Conservation (phyloP, 495 filamentous ascomycete genomes). For the Podospora fimiseda region DNA sequence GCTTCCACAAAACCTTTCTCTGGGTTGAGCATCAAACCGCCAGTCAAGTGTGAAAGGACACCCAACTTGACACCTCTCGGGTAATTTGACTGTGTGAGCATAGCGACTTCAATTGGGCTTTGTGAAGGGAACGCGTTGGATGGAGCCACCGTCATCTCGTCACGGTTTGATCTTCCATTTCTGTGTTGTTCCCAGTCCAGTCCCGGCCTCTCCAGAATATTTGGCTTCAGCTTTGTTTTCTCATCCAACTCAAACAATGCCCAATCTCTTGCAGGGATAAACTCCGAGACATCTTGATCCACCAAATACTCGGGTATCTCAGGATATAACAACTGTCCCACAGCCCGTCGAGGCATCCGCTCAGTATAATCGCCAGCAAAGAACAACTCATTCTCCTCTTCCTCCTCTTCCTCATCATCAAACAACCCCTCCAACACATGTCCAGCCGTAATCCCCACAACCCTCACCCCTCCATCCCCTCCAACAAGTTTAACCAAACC, state of each 20-base stretch:
- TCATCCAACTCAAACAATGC: constrained; percentile 11
- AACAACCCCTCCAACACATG: constrained; percentile 11
- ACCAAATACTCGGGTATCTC: background rate
- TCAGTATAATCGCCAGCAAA: background rate
- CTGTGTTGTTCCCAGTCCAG: background rate
- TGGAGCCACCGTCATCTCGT: constrained; percentile 2
- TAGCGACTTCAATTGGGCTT: constrained; percentile 7
- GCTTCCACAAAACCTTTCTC: constrained; percentile 8
- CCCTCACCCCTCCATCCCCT: constrained; percentile 5
- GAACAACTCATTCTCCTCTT: background rate
- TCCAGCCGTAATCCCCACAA: constrained; percentile 18
- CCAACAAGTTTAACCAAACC: constrained; percentile 15
- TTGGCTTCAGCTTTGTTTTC: constrained; percentile 9
- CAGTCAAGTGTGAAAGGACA: constrained; percentile 10
- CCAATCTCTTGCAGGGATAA: constrained; percentile 8
- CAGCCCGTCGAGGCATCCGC: background rate
- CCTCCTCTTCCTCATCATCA: background rate
- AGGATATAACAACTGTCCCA: constrained; percentile 7
- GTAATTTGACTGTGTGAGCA: background rate
- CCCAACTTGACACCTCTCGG: constrained; percentile 1
- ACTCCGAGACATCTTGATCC: background rate
- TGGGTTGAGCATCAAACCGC: constrained; percentile 9
- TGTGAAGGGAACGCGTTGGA: constrained; percentile 3
- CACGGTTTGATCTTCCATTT: background rate
- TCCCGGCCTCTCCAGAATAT: constrained; percentile 1